Evolutionary conservation across 2,329 filamentous ascomycete species (phyloP).

Genomic region (Aspergillus neoniger): DNA sequence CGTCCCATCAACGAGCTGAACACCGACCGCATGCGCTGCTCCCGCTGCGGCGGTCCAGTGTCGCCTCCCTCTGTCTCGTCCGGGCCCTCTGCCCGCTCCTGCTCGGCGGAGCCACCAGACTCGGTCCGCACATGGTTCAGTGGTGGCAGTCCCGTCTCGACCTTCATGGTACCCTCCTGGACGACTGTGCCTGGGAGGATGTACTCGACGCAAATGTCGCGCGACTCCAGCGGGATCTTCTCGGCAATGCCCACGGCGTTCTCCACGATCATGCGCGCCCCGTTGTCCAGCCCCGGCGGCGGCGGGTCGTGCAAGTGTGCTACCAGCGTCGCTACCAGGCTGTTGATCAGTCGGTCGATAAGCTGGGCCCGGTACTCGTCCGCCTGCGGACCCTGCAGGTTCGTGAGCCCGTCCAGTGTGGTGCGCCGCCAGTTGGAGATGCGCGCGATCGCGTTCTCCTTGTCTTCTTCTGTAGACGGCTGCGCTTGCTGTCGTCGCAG

Average conservation of each 20-base stretch:
- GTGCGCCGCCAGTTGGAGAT: constrained; percentile 91
- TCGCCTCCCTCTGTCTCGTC: constrained; percentile 22
- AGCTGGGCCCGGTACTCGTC: constrained; percentile 68
- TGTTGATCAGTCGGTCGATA: constrained; percentile 68
- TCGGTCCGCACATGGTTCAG: constrained; percentile 39
- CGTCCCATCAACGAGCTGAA: constrained; percentile 43
- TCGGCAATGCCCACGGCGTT: constrained; percentile 81
- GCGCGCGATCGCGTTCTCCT: constrained; percentile 82
- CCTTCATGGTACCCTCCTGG: constrained; percentile 76
- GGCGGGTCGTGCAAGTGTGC: constrained; percentile 75
- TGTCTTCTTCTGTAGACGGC: constrained; percentile 78
- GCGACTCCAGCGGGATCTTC: constrained; percentile 85
- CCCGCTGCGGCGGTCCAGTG: not conserved
- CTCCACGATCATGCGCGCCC: constrained; percentile 89
- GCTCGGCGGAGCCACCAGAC: constrained; percentile 19
- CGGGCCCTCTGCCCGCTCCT: constrained; percentile 13
- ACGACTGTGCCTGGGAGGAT: constrained; percentile 75
- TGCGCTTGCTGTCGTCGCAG: constrained; percentile 77
- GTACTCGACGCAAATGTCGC: constrained; percentile 86
- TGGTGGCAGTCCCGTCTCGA: constrained; percentile 68
- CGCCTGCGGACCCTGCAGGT: constrained; percentile 67
- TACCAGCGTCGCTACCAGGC: constrained; percentile 69
- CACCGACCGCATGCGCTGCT: constrained; percentile 41
- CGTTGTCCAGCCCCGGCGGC: constrained; percentile 79
- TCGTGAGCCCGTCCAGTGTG: constrained; percentile 85